A percentile compares a stretch with the other conserved stretches of the same genome.
These are phyloP conservation scores for Tetrahymena thermophila DNA, from an alignment of 73 alveolate species.

Conservation along the genomic window DNA sequence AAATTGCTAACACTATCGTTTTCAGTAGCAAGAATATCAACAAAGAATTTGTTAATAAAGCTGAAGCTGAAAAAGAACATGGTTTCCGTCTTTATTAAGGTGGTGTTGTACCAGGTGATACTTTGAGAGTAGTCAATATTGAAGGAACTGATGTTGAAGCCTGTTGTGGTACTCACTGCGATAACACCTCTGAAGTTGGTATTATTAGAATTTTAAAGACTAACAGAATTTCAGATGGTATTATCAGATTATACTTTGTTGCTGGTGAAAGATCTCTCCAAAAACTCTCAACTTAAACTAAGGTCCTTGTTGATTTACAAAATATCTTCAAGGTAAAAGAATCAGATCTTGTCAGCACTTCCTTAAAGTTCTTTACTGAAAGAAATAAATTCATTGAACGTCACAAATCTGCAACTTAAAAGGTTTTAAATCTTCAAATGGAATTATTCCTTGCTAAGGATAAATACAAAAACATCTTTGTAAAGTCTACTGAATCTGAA, in stretches of 20 bases:
- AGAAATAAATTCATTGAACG: conserved; percentile 64
- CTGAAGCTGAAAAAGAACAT: conserved; percentile 95
- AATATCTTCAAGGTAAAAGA: conserved; percentile 85
- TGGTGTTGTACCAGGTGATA: conserved; percentile 98
- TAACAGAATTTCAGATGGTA: conserved; percentile 95
- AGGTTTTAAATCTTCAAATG: conserved; percentile 71
- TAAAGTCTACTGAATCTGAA: conserved; percentile 57
- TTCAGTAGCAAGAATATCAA: conserved; percentile 69
- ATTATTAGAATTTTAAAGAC: conserved; percentile 87
- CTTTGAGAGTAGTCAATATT: conserved; percentile 92
- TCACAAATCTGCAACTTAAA: conserved; percentile 63
- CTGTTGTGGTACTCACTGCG: conserved; percentile 99
- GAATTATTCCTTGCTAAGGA: conserved; percentile 45
- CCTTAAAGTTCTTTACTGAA: conserved; percentile 84
- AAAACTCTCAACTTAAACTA: conserved; percentile 71
- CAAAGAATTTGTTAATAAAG: conserved; percentile 89
- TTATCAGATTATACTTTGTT: conserved; percentile 94
- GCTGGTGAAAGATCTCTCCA: conserved; percentile 92
- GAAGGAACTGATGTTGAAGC: conserved; percentile 97
- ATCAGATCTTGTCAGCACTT: conserved; percentile 76
- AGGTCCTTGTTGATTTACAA: conserved; percentile 61
- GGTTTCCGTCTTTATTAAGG: conserved; percentile 96
- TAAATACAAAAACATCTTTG: not conserved
- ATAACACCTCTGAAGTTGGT: conserved; percentile 97
- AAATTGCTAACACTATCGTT: conserved; percentile 89